Evolutionary conservation across 306 rosid genomes (phyloP).

Genomic region (Rosa multiflora): DNA sequence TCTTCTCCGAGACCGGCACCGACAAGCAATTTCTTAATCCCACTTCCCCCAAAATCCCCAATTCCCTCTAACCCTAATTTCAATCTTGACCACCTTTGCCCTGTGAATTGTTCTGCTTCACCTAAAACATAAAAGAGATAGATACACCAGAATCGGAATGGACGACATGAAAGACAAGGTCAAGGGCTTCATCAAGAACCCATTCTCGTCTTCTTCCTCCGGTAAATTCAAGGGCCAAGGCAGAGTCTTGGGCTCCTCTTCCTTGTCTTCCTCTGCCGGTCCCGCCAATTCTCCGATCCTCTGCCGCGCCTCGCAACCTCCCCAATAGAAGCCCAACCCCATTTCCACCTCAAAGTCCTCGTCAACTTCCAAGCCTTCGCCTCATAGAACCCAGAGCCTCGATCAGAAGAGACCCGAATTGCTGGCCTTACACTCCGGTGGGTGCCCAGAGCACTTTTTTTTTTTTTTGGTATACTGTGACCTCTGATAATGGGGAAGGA

Average conservation of each 20-base stretch:
- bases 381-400: slow-evolving; percentile 26
- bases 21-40: neutral
- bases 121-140: neutral
- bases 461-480: no score
- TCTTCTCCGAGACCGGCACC: no score
- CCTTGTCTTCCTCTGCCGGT: no score
- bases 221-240: slow-evolving; percentile 94
- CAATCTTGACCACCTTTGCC: neutral
- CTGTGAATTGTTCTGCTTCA: neutral
- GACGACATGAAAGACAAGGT: slow-evolving; percentile 84
- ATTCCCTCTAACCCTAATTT: neutral
- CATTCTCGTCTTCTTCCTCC: slow-evolving; percentile 62
- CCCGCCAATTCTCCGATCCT: slow-evolving; percentile 36
- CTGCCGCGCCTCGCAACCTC: slow-evolving; percentile 27
- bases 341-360: slow-evolving; percentile 27
- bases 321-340: slow-evolving; percentile 42
- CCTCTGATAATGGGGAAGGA: no score
- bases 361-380: slow-evolving; percentile 30
- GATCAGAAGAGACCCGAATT: no score
- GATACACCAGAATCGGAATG: slow-evolving; percentile 27
- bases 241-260: slow-evolving; percentile 79
- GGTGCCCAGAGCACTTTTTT: no score
- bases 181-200: slow-evolving; percentile 81
- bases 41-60: neutral
- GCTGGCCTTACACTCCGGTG: no score